These are phyloP conservation scores for Verticillium zaregamsianum DNA, from an alignment of 2,329 filamentous ascomycete species.

Conservation along the genomic window DNA sequence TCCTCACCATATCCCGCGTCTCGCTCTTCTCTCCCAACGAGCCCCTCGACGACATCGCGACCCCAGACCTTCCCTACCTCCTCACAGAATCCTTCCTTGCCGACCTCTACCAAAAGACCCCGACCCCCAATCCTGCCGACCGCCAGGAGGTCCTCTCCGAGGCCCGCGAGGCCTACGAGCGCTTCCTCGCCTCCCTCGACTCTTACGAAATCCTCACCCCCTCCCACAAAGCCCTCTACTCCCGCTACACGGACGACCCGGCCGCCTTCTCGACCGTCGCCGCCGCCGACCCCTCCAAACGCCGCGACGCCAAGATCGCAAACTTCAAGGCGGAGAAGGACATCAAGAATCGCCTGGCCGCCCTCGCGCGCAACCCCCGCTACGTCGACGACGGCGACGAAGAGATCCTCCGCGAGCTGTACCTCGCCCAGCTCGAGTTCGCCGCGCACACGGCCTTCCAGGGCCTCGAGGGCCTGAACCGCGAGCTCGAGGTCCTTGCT, in stretches of 20 bases:
- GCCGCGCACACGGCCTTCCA: conserved; percentile 79
- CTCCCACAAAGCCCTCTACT: conserved; percentile 64
- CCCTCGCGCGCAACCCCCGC: conserved; percentile 37
- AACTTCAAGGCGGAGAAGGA: conserved; percentile 83
- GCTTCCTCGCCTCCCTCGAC: conserved; percentile 72
- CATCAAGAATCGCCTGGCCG: conserved; percentile 75
- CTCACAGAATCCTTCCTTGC: conserved; percentile 74
- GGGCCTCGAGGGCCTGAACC: conserved; percentile 78
- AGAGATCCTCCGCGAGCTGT: conserved; percentile 72
- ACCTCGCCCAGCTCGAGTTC: conserved; percentile 71
- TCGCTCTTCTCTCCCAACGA: conserved; percentile 92
- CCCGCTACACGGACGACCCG: conserved; percentile 68
- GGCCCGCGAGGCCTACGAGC: conserved; percentile 70
- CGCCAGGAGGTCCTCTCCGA: conserved; percentile 59
- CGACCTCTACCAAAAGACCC: conserved; percentile 70
- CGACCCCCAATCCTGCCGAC: conserved; percentile 45
- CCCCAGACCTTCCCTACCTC: conserved; percentile 81
- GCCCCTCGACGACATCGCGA: conserved; percentile 78
- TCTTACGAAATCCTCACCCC: conserved; percentile 68
- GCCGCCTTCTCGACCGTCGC: conserved; percentile 66
- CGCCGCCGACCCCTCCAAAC: conserved; percentile 52
- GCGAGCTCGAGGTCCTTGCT: conserved; percentile 78
- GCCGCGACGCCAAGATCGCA: conserved; percentile 79
- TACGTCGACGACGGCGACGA: conserved; percentile 77
- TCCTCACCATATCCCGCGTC: conserved; percentile 63